These are phyloP conservation scores for Blumeria graminis DNA, from an alignment of 2,329 filamentous ascomycete genomes.

Conservation along the genomic window DNA sequence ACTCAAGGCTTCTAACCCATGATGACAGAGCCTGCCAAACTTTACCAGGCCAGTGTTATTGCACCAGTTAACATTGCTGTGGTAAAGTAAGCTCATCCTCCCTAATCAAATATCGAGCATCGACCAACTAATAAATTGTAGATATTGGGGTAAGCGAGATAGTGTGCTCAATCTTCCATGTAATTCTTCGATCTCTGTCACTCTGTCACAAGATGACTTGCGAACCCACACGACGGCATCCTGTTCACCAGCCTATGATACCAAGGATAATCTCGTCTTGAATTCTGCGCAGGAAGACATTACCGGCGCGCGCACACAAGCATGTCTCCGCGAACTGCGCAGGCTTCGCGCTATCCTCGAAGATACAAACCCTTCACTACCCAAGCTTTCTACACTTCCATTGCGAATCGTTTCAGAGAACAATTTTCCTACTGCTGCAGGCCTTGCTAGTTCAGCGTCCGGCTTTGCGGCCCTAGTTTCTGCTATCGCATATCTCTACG, in stretches of 20 bases:
- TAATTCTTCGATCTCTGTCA: conserved; percentile 93
- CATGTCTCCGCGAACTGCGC: conserved; percentile 74
- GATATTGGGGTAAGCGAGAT: conserved; percentile 95
- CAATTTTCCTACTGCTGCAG: conserved; percentile 96
- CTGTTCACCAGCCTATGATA: conserved; percentile 48
- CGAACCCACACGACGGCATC: conserved; percentile 91
- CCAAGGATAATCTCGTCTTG: conserved; percentile 51
- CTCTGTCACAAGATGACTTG: conserved; percentile 78
- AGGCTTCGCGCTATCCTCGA: conserved; percentile 56
- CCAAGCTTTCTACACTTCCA: conserved; percentile 52
- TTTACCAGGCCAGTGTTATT: conserved; percentile 86
- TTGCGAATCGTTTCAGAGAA: conserved; percentile 85
- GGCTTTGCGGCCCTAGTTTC: conserved; percentile 51
- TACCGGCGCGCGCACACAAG: conserved; percentile 71
- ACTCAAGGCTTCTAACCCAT: too few relatives aligned
- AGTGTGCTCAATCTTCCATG: conserved; percentile 84
- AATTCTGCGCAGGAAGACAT: conserved; percentile 70
- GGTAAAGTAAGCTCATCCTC: conserved; percentile 43
- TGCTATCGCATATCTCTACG: conserved; percentile 78
- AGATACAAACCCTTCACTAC: conserved; percentile 43
- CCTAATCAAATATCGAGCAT: conserved; percentile 2
- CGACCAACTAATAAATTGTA: conserved; percentile 13
- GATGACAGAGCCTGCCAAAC: conserved; percentile 11
- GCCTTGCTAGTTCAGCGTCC: conserved; percentile 50
- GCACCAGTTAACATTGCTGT: conserved; percentile 96